Base-by-base conservation (phyloP, 768 basidiomycete genomes). In the Leccinum truebloodii region DNA sequence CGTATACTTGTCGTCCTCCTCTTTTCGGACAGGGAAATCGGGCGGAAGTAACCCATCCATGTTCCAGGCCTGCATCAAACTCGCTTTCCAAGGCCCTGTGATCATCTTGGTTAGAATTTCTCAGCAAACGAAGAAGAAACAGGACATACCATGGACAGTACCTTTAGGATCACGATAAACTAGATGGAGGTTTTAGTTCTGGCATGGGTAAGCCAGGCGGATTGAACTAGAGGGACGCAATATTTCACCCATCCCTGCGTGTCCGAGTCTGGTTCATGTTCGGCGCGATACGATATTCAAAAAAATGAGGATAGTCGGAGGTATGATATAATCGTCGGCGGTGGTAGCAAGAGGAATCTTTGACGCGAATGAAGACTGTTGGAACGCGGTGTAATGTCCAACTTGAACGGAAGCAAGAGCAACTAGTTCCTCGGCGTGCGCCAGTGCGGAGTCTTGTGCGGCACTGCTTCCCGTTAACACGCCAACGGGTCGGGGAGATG, bases 321-420 rank as follows among this genome's bases (percentile, higher is more conserved):
- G 94, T 55, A 96, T 96, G 59, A 93, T 84, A 73, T 92, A 96
- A 46, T 94, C 92, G 68, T 95, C 91, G 28, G 93, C 90, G 57
- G 95, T 90, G 0, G 89, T 84, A 28, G 90, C 89, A 57, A 95
- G 79, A n/a, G 94, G 94, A 67, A 96, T 92, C 54, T 83, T 87
- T 9, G 94, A 94, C 3, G 94, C 84, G 68, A 93, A 95, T 8
- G 80, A 82, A 16, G 95, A 78, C 75, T 96, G 94, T 69, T 95
- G 94, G 77, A 96, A 95, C 8, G 92, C 94, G 20, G 90, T 92
- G 71, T 95, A 96, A 30, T 92, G 86, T 20, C 91, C 90, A 74
- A 87, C 85, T 58, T 88, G 86, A 8, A 88, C 81, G 3, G 86
- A 85, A 39, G 88, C 85, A 8, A 90, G 76, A 12, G 87, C 79